Base-by-base conservation (phyloP, 306 rosid genomes). In the Corylus heterophylla region DNA sequence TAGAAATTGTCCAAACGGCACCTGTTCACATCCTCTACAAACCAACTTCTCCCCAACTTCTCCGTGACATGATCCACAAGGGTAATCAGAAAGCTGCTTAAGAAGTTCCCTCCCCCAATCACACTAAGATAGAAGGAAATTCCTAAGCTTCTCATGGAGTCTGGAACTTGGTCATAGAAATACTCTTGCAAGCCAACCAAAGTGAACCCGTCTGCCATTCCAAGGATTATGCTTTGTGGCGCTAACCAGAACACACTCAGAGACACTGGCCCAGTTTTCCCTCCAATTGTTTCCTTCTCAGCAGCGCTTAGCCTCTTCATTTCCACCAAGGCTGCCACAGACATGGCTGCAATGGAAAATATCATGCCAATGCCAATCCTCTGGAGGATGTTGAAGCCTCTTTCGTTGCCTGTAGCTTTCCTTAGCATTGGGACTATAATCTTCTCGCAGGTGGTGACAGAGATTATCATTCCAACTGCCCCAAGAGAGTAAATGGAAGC, bases 151-250 rank as follows among this genome's bases (percentile, higher is more conserved):
- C 90, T 82, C 88, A 85, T 83, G 1, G 89, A 82, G 54, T 85
- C 89, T 27, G 88, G 89, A 42, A 87, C 88, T 66, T 87, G 80
- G 48, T 85, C 90, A 51, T 87, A 87, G 82, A 87, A 87, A 69
- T 71, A 80, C 76, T 87, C 89, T 69, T 87, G 88, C 78, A 85
- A 59, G n/a, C 88, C 90, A 56, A 83, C 84, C 25, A 88, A 16
- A 2, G 81, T 76, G 69, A 88, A 85, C 22, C 81, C 63, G 52
- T 88, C 89, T 37, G 52, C 91, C 39, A 88, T 0, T 13, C 91
- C 91, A 42, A 83, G 83, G 0, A 85, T 20, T 62, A 81, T 18
- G 52, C 17, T 78, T 29, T 85, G 91, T 17, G 89, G 91, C 6
- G 80, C 76, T 80, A 88, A 59, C 91, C 91, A 88, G 1, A 83